Evolutionary conservation across 164 flowering plant genomes (phyloP).

Genomic region (Protea cynaroides): DNA sequence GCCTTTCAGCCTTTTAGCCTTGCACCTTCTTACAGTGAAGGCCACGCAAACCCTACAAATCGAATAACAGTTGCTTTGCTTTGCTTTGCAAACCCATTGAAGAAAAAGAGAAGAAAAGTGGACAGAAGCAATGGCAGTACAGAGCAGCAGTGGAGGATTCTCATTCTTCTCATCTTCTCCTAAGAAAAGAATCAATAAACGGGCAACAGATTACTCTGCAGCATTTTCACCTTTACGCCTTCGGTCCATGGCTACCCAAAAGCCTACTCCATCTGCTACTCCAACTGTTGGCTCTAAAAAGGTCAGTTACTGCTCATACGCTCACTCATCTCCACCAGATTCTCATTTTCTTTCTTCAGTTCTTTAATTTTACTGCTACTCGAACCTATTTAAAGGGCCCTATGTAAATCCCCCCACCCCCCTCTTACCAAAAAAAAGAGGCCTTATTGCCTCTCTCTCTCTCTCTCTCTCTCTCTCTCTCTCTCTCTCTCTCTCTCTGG

Average conservation of each 20-base stretch:
- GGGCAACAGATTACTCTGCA: background rate
- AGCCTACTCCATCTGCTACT: slow-evolving; percentile 36
- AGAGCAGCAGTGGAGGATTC: slow-evolving; percentile 18
- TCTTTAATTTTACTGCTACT: background rate
- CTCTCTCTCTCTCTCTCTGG: no score
- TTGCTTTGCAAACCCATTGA: no score
- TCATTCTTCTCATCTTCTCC: slow-evolving; percentile 7
- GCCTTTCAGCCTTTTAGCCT: no score
- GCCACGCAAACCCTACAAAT: no score
- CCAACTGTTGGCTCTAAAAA: slow-evolving; percentile 43
- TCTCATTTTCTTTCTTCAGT: background rate
- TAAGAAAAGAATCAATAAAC: background rate
- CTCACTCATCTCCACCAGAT: background rate
- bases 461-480: no score
- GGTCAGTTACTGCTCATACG: slow-evolving; percentile 30
- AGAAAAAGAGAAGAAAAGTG: no score
- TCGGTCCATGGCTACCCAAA: slow-evolving; percentile 69
- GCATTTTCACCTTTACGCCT: slow-evolving; percentile 23
- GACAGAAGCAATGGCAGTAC: slow-evolving; percentile 25
- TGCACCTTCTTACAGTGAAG: no score
- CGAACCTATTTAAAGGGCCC: no score
- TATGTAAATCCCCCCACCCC: no score
- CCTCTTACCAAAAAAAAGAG: no score
- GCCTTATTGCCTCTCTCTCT: background rate
- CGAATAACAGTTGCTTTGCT: no score